These are phyloP conservation scores for Neonectria hederae DNA, from an alignment of 2,329 filamentous ascomycete genomes.

Conservation along the genomic window DNA sequence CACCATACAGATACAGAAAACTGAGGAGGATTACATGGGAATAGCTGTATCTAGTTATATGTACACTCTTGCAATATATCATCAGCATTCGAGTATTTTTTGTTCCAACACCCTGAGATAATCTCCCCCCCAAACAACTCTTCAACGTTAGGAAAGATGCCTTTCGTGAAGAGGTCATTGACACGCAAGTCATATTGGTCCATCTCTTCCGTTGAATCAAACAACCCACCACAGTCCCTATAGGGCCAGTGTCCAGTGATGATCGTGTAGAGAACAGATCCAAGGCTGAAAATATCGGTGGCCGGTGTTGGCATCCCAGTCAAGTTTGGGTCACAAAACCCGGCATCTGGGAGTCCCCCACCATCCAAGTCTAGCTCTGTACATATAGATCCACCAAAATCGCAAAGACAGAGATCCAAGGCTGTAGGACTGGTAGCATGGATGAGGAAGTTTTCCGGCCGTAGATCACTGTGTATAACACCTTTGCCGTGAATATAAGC, in stretches of 20 bases:
- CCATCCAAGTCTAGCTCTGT: slow-evolving; percentile 38
- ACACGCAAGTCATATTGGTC: slow-evolving; percentile 21
- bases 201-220: slow-evolving; percentile 4
- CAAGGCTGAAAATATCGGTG: slow-evolving; percentile 32
- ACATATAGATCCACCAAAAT: slow-evolving; percentile 46
- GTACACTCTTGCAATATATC: neutral
- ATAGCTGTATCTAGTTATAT: too few species aligned
- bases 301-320: slow-evolving; percentile 9
- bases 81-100: neutral
- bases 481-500: slow-evolving; percentile 43
- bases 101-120: slow-evolving; percentile 9
- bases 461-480: slow-evolving; percentile 47
- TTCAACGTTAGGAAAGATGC: slow-evolving; percentile 21
- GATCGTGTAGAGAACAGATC: slow-evolving; percentile 34
- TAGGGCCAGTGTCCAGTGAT: slow-evolving; percentile 30
- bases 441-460: slow-evolving; percentile 46
- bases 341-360: slow-evolving; percentile 24
- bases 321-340: slow-evolving; percentile 30
- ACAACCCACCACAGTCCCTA: neutral
- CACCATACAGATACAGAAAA: too few species aligned
- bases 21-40: too few species aligned
- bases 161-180: slow-evolving; percentile 18
- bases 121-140: slow-evolving; percentile 1
- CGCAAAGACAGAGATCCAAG: slow-evolving; percentile 45
- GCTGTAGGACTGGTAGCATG: slow-evolving; percentile 32